phyloP scores from a whole-genome alignment of 225 moss, liverwort and hornwort species.

The Polytrichum formosum region DNA sequence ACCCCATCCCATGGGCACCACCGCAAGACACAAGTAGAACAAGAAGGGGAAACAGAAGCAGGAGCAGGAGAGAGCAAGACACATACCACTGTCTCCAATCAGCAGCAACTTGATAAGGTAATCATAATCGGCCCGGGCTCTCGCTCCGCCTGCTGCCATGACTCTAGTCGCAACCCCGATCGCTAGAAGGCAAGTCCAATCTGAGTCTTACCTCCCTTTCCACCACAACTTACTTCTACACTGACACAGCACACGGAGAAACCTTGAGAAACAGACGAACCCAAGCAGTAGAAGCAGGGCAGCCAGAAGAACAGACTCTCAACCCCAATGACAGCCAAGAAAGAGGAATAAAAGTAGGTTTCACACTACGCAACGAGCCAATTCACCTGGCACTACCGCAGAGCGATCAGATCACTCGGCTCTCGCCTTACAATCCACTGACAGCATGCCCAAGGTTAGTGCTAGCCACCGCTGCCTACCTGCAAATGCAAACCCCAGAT shows the following conservation, averaged over 20 bases:
- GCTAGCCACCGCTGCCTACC: too few relatives aligned
- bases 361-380: conserved; percentile 7
- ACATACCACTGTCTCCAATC: conserved; percentile 97
- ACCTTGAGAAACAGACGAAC: not conserved
- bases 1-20: not conserved
- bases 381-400: conserved; percentile 11
- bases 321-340: conserved; percentile 7
- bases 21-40: not conserved
- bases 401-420: conserved; percentile 18
- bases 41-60: not conserved
- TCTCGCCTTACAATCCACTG: too few relatives aligned
- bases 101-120: conserved; percentile 97
- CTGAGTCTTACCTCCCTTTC: conserved; percentile 11
- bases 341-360: conserved; percentile 16
- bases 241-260: conserved; percentile 2
- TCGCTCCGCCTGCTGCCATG: conserved; percentile 93
- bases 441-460: too few relatives aligned
- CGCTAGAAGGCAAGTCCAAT: conserved; percentile 20
- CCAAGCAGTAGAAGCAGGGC: not conserved
- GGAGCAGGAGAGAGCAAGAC: conserved; percentile 3
- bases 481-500: not conserved
- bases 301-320: not conserved
- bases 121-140: conserved; percentile 97
- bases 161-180: conserved; percentile 17
- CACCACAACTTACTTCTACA: conserved; percentile 14